phyloP scores from a whole-genome alignment of 2,329 filamentous ascomycete species.

The Biscogniauxia marginata region DNA sequence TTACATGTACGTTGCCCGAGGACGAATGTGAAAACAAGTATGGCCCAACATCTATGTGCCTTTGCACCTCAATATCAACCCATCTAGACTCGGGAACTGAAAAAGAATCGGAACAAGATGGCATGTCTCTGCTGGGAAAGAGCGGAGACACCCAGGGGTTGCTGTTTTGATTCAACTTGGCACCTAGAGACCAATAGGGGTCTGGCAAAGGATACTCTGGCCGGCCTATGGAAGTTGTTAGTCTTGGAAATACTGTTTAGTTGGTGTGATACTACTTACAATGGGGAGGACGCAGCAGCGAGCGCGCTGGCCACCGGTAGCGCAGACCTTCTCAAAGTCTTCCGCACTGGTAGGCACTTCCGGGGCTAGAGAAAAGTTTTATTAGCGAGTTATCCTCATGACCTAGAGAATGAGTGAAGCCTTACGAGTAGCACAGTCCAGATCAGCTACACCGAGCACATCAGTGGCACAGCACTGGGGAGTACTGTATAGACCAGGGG shows the following conservation, averaged over 20 bases:
- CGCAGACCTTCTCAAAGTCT: conserved; percentile 44
- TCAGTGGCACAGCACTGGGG: conserved; percentile 62
- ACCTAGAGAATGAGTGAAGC: background rate
- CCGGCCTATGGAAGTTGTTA: conserved; percentile 22
- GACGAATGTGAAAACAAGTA: background rate
- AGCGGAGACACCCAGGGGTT: background rate
- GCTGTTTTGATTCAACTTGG: background rate
- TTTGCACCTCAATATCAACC: background rate
- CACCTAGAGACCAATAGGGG: conserved; percentile 29
- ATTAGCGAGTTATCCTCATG: background rate
- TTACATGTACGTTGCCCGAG: background rate
- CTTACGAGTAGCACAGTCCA: conserved; percentile 48
- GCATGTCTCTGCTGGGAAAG: background rate
- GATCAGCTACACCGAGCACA: conserved; percentile 43
- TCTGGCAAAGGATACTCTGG: conserved; percentile 35
- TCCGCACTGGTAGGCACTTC: conserved; percentile 37
- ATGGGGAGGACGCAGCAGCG: conserved; percentile 53
- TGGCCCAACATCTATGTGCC: background rate
- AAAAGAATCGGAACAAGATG: background rate
- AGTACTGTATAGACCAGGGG: conserved; percentile 38
- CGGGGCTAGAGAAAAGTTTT: conserved; percentile 26
- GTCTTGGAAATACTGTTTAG: background rate
- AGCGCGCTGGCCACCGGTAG: conserved; percentile 43
- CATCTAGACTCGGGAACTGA: background rate
- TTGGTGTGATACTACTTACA: conserved; percentile 22